Evolutionary conservation across 1,139 yeast species (phyloP), one percentile per base, ranked within the genome.

Genomic region (Debaryomyces udenii): DNA sequence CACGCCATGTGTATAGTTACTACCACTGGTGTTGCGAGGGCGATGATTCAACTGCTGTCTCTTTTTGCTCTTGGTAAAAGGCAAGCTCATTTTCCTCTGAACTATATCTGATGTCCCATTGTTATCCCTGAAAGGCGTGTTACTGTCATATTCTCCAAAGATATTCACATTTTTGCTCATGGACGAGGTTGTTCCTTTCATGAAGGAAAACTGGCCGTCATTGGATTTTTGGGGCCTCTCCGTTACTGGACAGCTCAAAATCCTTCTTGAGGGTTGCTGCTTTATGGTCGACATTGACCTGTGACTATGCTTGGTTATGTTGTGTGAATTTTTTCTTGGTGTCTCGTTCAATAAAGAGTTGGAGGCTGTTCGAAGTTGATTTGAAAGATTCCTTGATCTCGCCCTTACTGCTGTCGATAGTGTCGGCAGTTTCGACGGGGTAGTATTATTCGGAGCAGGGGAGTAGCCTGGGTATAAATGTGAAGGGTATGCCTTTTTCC

Each of bases 161-260:
- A 34, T 10, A 15, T 23, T 30, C 18, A 26, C 30, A 22, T 37
- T 34, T 45, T 63, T 66, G 39, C 62, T 63, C 13, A 56, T 42
- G 1, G 74, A 67, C 3, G 73, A 66, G 3, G 72, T 49, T 0
- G 74, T 68, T 13, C 64, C 70, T 35, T 56, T 55, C 74, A 68
- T 68, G 41, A 68, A 68, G 5, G 73, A 66, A 42, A 61, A 63
- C 43, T 51, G 61, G 38, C 49, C 48, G 15, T 55, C 51, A 29
- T 47, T 18, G 33, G 32, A 33, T 31, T 34, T 50, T 5, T 31
- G 27, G 10, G 47, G 38, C 32, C 42, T 46, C 20, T 48, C 59
- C 2, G 53, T 44, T 40, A 46, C 31, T 20, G 56, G 52, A 29
- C 45, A 49, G 35, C 53, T 52, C 24, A 41, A 24, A n/a, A 41